Base-by-base conservation (phyloP, 805 yeast genomes). In the Starmerella sp. region DNA sequence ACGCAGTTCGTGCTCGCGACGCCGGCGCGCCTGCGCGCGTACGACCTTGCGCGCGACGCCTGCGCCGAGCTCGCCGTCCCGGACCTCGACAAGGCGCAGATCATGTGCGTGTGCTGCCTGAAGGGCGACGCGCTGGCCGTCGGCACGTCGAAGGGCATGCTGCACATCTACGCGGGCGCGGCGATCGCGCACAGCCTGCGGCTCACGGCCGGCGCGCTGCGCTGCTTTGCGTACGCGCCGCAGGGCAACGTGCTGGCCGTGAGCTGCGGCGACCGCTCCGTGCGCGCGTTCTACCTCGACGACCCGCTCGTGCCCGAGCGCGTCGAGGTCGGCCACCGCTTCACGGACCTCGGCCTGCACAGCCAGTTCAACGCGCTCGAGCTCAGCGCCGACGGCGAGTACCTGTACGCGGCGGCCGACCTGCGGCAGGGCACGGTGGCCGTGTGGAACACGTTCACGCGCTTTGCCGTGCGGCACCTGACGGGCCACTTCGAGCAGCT, bases 391-490 rank as follows among this genome's bases (percentile, higher is more conserved):
- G 54, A 54, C 29, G 62, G 62, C 46, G 56, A 56, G 49, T 54
- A 51, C 36, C 51, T 59, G 39, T 53, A 49, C 30, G 62, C 60
- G 4, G 55, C 55, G n/a, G 45, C 58, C 7, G 62, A 54, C 39
- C 14, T 29, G 15, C 46, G 44, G 11, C 39, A 42, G 6, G 57
- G 60, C 29, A 41, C 50, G 2, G 53, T 59, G 15, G 49, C 49
- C 15, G 49, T 57, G 13, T 59, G 62, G 62, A 54, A 57, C 41
- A 42, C 53, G 17, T 45, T 32, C 29, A 36, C 53, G 35, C 50
- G 50, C 22, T 36, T 38, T 14, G 39, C 52, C 10, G 55, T 54
- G 5, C 39, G 46, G 14, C 47, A 54, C 28, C 48, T 58, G 17
- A 43, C 48, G 2, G 60, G 57, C 22, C 34, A 38, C 43, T 17